Evolutionary conservation across 345 rosid genomes (phyloP), one percentile per base, ranked within the genome.

Genomic region (Arabidopsis suecica): DNA sequence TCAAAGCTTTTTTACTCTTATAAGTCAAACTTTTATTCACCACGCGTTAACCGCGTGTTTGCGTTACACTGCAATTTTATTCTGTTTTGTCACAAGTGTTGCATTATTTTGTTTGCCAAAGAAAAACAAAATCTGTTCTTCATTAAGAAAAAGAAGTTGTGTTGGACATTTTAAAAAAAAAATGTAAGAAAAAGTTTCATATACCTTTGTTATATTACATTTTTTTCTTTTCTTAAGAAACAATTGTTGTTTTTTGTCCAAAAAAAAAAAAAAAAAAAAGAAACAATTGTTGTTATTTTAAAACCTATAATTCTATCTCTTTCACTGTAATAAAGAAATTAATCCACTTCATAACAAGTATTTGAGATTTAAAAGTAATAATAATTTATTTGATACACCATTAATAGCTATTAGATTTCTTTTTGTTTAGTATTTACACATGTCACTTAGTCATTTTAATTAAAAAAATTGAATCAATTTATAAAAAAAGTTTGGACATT

Each of bases 21-120:
- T 0, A 32, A 61, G 79, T 68, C 79, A 69, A 69, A 56, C 22
- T 28, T 20, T 30, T 25, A 45, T 62, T 63, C 36, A 61, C 48
- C 76, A 74, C 79, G 79, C 67, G 75, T 61, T 68, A 23, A 61
- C 41, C 79, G 77, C 73, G 81, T 72, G 77, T 65, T 77, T 72
- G 68, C 16, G 47, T 7, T 11, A 47, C 75, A 77, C 79, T 18
- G 13, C 47, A 28, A 7, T 63, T 41, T 63, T 41, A 41, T 59
- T 67, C 36, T 66, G 9, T 16, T 74, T 32, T 56, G 70, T 63
- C 53, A 66, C 60, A 42, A 64, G 36, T 9, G 55, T 1, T 72
- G 41, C 61, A 72, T 50, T 57, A 23, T 53, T 50, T 53, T 53
- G 8, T 10, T 25, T 25, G 33, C 33, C 5, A 28, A 13, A 13